Evolutionary conservation across 176 grass and related monocot genomes (phyloP).

Genomic region (Pontederia crassipes): DNA sequence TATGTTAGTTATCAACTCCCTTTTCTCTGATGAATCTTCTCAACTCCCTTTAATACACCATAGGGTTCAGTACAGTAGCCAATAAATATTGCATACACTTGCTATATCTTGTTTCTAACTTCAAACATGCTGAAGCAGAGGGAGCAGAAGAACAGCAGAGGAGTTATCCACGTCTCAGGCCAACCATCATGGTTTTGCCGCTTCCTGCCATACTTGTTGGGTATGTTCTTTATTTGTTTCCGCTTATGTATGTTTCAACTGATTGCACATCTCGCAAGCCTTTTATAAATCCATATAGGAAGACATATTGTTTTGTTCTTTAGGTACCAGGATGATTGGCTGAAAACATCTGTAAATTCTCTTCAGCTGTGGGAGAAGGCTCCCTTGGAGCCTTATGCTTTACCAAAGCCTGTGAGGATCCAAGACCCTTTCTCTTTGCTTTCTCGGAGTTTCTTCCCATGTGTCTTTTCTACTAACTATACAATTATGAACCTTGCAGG

Average conservation of each 20-base stretch:
- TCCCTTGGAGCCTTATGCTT: constrained; percentile 96
- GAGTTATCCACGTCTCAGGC: constrained; percentile 55
- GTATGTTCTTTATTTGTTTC: constrained; percentile 42
- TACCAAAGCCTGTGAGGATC: constrained; percentile 65
- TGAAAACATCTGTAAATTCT: constrained; percentile 64
- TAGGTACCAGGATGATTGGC: constrained; percentile 99
- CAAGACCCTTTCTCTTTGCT: neutral
- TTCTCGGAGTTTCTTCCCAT: constrained; percentile 13
- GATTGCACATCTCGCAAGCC: constrained; percentile 17
- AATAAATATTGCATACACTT: constrained; percentile 41
- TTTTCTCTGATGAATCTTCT: constrained; percentile 28
- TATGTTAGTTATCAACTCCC: no score
- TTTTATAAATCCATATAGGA: constrained; percentile 1
- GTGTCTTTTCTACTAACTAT: neutral
- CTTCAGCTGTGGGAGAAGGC: constrained; percentile 88
- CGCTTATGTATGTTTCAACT: constrained; percentile 1
- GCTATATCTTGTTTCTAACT: no score
- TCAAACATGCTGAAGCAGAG: constrained; percentile 17
- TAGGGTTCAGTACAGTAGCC: constrained; percentile 20
- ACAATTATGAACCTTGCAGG: constrained; percentile 34
- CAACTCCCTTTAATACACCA: neutral
- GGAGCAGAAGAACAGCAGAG: constrained; percentile 43
- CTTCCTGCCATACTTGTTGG: constrained; percentile 85
- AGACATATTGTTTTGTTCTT: constrained; percentile 6
- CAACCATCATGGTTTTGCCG: constrained; percentile 58